phyloP scores from a whole-genome alignment of 345 rosid species.

The Murraya koenigii region DNA sequence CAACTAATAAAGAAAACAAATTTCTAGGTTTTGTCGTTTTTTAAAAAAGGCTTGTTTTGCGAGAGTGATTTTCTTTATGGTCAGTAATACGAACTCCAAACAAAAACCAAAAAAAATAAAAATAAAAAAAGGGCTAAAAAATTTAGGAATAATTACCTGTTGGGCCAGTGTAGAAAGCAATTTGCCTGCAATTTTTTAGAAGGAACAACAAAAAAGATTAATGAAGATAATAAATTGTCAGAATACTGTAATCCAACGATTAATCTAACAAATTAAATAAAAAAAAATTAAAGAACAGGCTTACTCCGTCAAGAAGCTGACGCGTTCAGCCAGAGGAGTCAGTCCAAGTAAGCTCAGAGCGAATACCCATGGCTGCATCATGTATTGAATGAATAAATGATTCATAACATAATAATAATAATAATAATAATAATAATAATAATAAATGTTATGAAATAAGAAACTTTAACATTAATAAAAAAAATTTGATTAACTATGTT shows the following conservation, averaged over 20 bases:
- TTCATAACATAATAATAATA: background rate
- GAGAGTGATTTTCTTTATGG: no score
- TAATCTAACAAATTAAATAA: background rate
- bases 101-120: background rate
- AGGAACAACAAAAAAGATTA: background rate
- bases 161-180: slow-evolving; percentile 81
- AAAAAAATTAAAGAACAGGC: slow-evolving; percentile 1
- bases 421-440: no score
- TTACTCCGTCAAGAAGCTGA: slow-evolving; percentile 96
- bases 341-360: slow-evolving; percentile 81
- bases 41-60: no score
- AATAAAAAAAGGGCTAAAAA: background rate
- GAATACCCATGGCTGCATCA: slow-evolving; percentile 77
- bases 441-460: background rate
- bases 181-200: slow-evolving; percentile 53
- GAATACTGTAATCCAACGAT: background rate
- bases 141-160: slow-evolving; percentile 50
- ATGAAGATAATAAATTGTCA: background rate
- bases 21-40: background rate
- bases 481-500: background rate
- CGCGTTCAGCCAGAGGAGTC: slow-evolving; percentile 84
- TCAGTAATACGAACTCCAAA: no score
- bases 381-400: background rate
- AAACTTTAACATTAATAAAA: no score
- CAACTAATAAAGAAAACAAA: no score